phyloP scores from a whole-genome alignment of 306 rosid species.

The Fragaria ananassa region DNA sequence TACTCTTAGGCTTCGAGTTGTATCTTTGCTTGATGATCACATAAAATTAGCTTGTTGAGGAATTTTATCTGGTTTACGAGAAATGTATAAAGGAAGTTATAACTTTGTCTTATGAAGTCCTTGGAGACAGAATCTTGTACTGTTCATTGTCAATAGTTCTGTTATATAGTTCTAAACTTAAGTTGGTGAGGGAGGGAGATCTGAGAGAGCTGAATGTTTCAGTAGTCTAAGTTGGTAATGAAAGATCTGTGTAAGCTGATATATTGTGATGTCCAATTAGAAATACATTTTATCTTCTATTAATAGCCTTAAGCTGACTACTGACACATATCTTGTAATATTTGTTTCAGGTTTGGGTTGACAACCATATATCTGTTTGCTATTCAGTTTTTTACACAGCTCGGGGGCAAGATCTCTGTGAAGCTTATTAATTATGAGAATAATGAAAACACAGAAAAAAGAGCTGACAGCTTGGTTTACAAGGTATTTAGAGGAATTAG shows the following conservation, averaged over 20 bases:
- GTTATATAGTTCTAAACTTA: neutral
- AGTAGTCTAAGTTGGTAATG: neutral
- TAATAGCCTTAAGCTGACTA: constrained; percentile 7
- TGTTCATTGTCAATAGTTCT: neutral
- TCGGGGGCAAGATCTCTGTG: constrained; percentile 76
- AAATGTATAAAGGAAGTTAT: neutral
- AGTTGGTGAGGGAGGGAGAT: neutral
- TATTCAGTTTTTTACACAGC: constrained; percentile 73
- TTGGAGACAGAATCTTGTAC: neutral
- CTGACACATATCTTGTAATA: constrained; percentile 13
- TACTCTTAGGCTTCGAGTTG: neutral
- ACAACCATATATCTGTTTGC: constrained; percentile 71
- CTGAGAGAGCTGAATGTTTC: neutral
- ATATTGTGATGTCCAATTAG: neutral
- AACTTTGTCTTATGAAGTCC: neutral
- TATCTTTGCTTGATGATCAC: neutral
- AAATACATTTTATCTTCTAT: neutral
- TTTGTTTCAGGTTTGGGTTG: constrained; percentile 73
- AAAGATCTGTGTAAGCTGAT: neutral
- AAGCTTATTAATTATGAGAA: constrained; percentile 79
- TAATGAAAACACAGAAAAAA: constrained; percentile 74
- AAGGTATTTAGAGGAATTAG: constrained; percentile 51
- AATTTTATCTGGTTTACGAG: neutral
- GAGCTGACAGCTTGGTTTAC: constrained; percentile 94
- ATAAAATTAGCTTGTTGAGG: neutral